Conservation (phyloP, 2,329 filamentous ascomycete species). For the Penicillium italicum region DNA sequence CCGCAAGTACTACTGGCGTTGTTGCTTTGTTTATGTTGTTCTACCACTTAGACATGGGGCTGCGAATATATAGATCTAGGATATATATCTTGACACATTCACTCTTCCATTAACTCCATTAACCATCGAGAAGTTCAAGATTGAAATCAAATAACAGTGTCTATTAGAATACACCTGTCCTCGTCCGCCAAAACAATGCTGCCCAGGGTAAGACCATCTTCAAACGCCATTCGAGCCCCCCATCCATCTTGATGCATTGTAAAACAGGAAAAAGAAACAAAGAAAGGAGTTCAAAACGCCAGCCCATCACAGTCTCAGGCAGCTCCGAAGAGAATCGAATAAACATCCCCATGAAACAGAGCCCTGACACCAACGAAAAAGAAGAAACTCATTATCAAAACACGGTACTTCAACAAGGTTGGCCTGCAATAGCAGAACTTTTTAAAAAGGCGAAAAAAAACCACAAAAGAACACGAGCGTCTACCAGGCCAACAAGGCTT, state of each 20-base stretch:
- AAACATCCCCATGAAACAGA: neutral
- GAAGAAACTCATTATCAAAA: neutral
- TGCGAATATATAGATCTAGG: neutral
- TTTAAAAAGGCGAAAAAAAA: neutral
- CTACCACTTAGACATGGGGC: neutral
- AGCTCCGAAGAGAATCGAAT: neutral
- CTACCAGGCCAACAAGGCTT: neutral
- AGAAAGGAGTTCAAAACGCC: slow-evolving; percentile 3
- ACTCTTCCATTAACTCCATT: neutral
- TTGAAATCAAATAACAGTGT: slow-evolving; percentile 6
- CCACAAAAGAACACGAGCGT: neutral
- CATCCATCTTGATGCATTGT: slow-evolving; percentile 21
- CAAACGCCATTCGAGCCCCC: slow-evolving; percentile 18
- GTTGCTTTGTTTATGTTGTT: neutral
- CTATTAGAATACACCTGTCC: slow-evolving; percentile 21
- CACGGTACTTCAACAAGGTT: neutral
- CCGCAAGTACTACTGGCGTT: neutral
- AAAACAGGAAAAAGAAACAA: slow-evolving; percentile 3
- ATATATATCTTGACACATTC: neutral
- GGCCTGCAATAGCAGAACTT: neutral
- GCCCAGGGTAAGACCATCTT: slow-evolving; percentile 16
- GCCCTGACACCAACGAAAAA: neutral
- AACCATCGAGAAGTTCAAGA: neutral
- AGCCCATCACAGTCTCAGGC: neutral
- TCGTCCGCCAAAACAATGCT: slow-evolving; percentile 8